Evolutionary conservation across 768 basidiomycete species (phyloP).

Genomic region (Pisolithus microcarpus): DNA sequence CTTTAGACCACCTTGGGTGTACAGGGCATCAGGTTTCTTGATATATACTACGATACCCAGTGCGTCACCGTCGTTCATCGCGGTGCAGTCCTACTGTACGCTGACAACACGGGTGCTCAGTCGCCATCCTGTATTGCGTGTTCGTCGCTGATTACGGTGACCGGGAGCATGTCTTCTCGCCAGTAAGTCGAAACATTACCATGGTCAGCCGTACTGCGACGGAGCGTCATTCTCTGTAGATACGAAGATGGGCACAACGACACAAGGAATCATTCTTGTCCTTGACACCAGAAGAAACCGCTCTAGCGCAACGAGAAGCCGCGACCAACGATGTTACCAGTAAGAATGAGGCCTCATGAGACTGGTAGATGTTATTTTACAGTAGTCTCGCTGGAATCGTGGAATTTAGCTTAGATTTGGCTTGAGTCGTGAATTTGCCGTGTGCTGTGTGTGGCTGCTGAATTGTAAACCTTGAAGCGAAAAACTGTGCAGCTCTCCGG

Average conservation of each 20-base stretch:
- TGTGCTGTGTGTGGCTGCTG: no score
- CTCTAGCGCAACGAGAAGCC: slow-evolving; percentile 13
- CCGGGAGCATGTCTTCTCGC: slow-evolving; percentile 64
- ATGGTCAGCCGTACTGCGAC: not conserved
- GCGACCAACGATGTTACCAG: not conserved
- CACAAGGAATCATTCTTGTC: slow-evolving; percentile 49
- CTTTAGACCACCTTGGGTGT: slow-evolving; percentile 58
- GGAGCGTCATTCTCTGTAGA: slow-evolving; percentile 25
- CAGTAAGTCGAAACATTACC: slow-evolving; percentile 36
- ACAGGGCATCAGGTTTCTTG: slow-evolving; percentile 42
- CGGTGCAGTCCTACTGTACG: not conserved
- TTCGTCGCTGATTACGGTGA: slow-evolving; percentile 65
- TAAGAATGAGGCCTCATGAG: not conserved
- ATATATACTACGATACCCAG: slow-evolving; percentile 53
- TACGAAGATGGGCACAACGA: slow-evolving; percentile 49
- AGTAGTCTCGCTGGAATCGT: no score
- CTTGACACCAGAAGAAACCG: slow-evolving; percentile 50
- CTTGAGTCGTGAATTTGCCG: not conserved
- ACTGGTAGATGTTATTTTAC: no score
- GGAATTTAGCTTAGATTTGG: no score
- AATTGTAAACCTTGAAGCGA: slow-evolving; percentile 49
- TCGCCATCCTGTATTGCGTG: slow-evolving; percentile 46
- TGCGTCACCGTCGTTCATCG: slow-evolving; percentile 19
- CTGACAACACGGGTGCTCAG: slow-evolving; percentile 26
- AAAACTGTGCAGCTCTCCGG: slow-evolving; percentile 68